Percentiles rank a stretch among this genome's conserved stretches.
These are phyloP conservation scores for Candida nitratophila DNA, from an alignment of 805 yeast genomes.

Conservation along the genomic window DNA sequence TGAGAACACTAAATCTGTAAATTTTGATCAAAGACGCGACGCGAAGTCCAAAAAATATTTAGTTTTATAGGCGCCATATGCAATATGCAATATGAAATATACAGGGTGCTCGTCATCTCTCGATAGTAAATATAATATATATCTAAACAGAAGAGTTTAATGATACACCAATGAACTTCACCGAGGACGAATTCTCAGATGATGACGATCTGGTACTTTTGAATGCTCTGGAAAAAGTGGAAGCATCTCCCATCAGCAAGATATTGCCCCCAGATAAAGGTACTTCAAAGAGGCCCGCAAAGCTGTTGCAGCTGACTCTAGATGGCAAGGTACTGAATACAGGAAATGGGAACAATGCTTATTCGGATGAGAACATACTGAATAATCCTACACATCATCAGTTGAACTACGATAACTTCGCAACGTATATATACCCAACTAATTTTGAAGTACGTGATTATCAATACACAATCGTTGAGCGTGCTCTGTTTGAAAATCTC, in stretches of 20 bases:
- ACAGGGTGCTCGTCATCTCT: too few relatives aligned
- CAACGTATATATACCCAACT: slow-evolving; percentile 71
- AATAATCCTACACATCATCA: slow-evolving; percentile 41
- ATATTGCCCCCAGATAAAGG: not conserved
- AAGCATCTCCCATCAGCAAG: not conserved
- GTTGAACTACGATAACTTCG: slow-evolving; percentile 31
- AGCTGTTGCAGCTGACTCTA: not conserved
- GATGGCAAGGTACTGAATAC: not conserved
- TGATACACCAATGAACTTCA: not conserved
- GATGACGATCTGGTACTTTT: slow-evolving; percentile 2
- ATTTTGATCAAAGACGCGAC: not conserved
- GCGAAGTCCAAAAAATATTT: too few relatives aligned
- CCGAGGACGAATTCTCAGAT: slow-evolving; percentile 18
- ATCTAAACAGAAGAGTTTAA: not conserved
- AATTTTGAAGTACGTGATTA: slow-evolving; percentile 82
- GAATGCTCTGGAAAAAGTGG: not conserved
- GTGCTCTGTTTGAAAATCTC: slow-evolving; percentile 65
- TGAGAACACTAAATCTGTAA: too few relatives aligned
- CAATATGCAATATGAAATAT: too few relatives aligned
- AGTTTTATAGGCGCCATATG: too few relatives aligned
- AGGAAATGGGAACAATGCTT: not conserved
- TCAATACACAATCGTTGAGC: slow-evolving; percentile 71
- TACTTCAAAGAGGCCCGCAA: not conserved
- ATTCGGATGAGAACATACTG: not conserved
- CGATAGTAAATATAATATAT: too few relatives aligned